phyloP scores from a whole-genome alignment of 306 rosid species.

The Prunus mongolica region DNA sequence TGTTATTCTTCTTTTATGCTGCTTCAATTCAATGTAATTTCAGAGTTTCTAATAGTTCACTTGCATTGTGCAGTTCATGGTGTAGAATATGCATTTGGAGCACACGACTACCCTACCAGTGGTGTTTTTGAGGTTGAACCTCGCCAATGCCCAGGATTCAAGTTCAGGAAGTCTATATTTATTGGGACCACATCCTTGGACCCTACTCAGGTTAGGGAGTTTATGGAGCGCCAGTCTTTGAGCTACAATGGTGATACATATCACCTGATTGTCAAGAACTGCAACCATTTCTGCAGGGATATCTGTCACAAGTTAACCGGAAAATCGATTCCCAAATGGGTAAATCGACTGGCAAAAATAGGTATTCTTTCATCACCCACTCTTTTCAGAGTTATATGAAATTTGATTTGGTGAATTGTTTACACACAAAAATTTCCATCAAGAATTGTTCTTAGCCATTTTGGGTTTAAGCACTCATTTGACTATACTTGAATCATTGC shows the following conservation, averaged over 20 bases:
- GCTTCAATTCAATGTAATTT: slow-evolving; percentile 3
- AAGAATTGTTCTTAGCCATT: not conserved
- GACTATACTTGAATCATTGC: not conserved
- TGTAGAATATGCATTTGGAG: slow-evolving; percentile 94
- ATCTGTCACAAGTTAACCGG: slow-evolving; percentile 83
- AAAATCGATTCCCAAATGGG: slow-evolving; percentile 95
- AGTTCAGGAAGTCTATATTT: slow-evolving; percentile 82
- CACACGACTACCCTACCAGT: slow-evolving; percentile 91
- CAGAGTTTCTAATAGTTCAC: slow-evolving; percentile 20
- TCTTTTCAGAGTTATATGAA: slow-evolving; percentile 4
- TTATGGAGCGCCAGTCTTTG: slow-evolving; percentile 74
- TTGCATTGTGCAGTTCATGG: slow-evolving; percentile 70
- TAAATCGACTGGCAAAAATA: slow-evolving; percentile 86
- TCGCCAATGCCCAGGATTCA: slow-evolving; percentile 94
- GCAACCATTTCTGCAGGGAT: slow-evolving; percentile 98
- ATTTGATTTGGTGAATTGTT: slow-evolving; percentile 3
- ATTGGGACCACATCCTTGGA: slow-evolving; percentile 85
- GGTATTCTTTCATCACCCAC: slow-evolving; percentile 49
- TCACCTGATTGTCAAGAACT: slow-evolving; percentile 91
- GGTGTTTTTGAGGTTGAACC: slow-evolving; percentile 99
- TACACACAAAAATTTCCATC: not conserved
- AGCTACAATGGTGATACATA: slow-evolving; percentile 86
- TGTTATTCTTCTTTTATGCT: not conserved
- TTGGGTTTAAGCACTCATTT: no score
- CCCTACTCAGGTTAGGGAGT: slow-evolving; percentile 77